Evolutionary conservation across 2,329 filamentous ascomycete genomes (phyloP).

Genomic region (Raffaelea albimanens): DNA sequence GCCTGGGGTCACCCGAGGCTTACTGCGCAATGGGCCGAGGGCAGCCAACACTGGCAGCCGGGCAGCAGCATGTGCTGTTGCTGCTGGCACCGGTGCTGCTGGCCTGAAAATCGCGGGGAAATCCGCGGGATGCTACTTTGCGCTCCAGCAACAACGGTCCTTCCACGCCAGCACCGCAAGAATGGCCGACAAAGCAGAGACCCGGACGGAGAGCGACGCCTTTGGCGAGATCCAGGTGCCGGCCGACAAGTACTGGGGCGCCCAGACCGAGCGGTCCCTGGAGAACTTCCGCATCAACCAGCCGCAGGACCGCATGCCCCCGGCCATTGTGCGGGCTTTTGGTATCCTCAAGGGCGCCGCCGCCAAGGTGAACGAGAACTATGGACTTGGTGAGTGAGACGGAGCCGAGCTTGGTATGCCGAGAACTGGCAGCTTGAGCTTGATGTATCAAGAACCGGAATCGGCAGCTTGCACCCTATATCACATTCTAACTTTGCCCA

Average conservation of each 20-base stretch:
- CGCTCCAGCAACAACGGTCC: neutral
- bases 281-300: slow-evolving; percentile 99
- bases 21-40: slow-evolving; percentile 6
- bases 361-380: slow-evolving; percentile 91
- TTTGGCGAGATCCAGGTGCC: slow-evolving; percentile 94
- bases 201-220: slow-evolving; percentile 88
- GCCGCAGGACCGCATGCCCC: slow-evolving; percentile 96
- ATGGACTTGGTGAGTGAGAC: slow-evolving; percentile 49
- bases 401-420: neutral
- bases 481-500: too few relatives aligned
- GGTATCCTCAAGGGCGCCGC: slow-evolving; percentile 96
- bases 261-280: slow-evolving; percentile 91
- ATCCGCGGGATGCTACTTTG: neutral
- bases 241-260: slow-evolving; percentile 94
- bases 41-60: neutral
- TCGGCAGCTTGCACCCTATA: too few relatives aligned
- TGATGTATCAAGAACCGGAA: too few relatives aligned
- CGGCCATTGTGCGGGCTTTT: slow-evolving; percentile 84
- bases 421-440: too few relatives aligned
- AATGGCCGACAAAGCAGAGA: slow-evolving; percentile 24
- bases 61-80: neutral
- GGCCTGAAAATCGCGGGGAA: neutral
- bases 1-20: slow-evolving; percentile 8
- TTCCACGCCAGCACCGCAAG: slow-evolving; percentile 16
- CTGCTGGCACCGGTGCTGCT: neutral